A percentile compares a stretch with the other conserved stretches of the same genome.
Conservation (phyloP, 2,329 filamentous ascomycete genomes). For the Zymoseptoria ardabiliae region DNA sequence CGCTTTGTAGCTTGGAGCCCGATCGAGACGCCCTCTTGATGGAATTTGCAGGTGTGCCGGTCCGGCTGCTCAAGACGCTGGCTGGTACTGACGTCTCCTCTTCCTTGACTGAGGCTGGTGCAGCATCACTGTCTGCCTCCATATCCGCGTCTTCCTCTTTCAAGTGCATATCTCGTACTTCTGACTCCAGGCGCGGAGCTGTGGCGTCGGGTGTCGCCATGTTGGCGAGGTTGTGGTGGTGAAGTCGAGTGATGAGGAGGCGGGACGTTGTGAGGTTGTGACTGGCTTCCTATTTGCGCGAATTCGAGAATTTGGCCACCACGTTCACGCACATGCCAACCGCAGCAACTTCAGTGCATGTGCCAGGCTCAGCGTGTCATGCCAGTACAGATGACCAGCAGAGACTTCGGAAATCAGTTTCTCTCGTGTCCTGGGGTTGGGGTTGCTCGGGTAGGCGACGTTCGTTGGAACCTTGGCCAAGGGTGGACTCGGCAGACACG, state of each 20-base stretch:
- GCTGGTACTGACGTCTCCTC: constrained; percentile 18
- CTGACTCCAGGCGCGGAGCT: constrained; percentile 34
- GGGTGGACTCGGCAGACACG: not conserved
- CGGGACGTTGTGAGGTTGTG: constrained; percentile 9
- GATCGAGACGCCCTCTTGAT: constrained; percentile 21
- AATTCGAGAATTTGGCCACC: not conserved
- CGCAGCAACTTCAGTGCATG: not conserved
- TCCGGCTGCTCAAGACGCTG: constrained; percentile 12
- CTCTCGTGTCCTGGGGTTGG: not conserved
- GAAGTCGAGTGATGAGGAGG: constrained; percentile 22
- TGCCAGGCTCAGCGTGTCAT: constrained; percentile 3
- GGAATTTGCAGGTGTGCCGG: constrained; percentile 14
- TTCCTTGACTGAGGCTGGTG: constrained; percentile 14
- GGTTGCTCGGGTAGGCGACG: not conserved
- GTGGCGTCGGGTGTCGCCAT: constrained; percentile 36
- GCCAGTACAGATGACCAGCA: not conserved
- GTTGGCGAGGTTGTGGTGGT: constrained; percentile 15
- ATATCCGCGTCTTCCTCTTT: constrained; percentile 32
- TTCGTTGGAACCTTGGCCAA: not conserved
- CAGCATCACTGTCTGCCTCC: constrained; percentile 25
- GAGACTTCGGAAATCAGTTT: not conserved
- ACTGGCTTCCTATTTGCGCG: constrained; percentile 5
- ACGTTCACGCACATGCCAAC: constrained; percentile 14
- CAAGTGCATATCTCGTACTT: constrained; percentile 40
- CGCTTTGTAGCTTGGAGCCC: constrained; percentile 17